These are phyloP conservation scores for Candida sp. DNA, from an alignment of 1,139 yeast species.

Conservation along the genomic window DNA sequence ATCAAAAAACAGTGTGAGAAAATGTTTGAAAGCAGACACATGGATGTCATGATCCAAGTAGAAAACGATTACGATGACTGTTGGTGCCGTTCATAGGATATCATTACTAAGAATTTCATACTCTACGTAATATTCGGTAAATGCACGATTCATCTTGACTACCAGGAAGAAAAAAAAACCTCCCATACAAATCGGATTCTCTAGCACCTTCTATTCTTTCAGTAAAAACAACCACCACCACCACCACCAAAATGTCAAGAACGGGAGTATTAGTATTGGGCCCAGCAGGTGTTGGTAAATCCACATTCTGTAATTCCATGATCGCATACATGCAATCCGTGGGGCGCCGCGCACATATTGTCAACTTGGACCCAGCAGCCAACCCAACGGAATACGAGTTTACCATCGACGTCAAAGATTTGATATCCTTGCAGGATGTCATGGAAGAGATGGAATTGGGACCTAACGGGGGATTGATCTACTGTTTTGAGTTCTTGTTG, in stretches of 20 bases:
- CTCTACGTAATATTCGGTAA: background rate
- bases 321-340: constrained; percentile 88
- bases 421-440: constrained; percentile 93
- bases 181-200: background rate
- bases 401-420: constrained; percentile 89
- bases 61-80: constrained; percentile 62
- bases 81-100: constrained; percentile 49
- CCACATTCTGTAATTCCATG: constrained; percentile 89
- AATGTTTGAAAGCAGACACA: constrained; percentile 31
- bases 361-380: constrained; percentile 97
- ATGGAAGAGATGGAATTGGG: constrained; percentile 96
- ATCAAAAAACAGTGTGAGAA: constrained; percentile 67
- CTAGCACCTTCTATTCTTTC: background rate
- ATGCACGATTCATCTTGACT: background rate
- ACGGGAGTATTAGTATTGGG: constrained; percentile 97
- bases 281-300: constrained; percentile 97
- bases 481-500: constrained; percentile 89
- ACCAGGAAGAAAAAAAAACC: background rate
- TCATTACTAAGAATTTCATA: background rate
- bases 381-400: constrained; percentile 92
- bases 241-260: constrained; percentile 66
- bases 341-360: constrained; percentile 94
- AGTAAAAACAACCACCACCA: background rate
- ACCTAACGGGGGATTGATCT: constrained; percentile 93
- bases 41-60: constrained; percentile 62